A percentile compares a stretch with the other conserved stretches of the same genome.
Evolutionary conservation across 2,329 filamentous ascomycete genomes (phyloP).

Genomic region (Chaetomium globosum): DNA sequence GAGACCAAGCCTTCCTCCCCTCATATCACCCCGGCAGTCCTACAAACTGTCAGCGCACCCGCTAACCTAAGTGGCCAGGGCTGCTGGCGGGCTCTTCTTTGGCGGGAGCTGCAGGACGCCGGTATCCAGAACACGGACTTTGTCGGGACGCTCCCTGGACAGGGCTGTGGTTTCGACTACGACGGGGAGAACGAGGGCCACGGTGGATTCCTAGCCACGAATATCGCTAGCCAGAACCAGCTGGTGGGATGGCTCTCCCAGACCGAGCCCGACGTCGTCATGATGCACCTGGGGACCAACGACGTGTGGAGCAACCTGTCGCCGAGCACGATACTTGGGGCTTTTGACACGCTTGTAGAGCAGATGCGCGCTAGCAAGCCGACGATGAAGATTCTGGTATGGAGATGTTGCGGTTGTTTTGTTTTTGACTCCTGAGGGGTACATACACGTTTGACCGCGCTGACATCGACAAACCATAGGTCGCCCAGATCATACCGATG

Average conservation of each 20-base stretch:
- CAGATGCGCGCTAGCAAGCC: constrained; percentile 1
- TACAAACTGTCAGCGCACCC: not conserved
- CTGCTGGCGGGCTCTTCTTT: constrained; percentile 7
- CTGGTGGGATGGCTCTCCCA: not conserved
- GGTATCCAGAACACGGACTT: constrained; percentile 6
- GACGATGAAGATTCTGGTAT: constrained; percentile 7
- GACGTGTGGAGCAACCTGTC: constrained; percentile 9
- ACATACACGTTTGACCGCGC: too few relatives aligned
- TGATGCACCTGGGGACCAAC: constrained; percentile 10
- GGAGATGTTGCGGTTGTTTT: not conserved
- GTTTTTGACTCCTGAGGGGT: too few relatives aligned
- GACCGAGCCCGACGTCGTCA: not conserved
- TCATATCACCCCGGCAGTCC: not conserved
- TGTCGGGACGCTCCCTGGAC: not conserved
- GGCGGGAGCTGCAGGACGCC: not conserved
- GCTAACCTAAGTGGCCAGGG: not conserved
- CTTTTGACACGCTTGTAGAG: not conserved
- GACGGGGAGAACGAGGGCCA: constrained; percentile 12
- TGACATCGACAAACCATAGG: not conserved
- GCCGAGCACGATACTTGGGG: not conserved
- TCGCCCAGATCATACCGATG: constrained; percentile 8
- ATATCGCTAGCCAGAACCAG: not conserved
- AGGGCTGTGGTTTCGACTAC: not conserved
- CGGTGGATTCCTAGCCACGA: not conserved
- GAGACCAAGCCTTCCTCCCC: not conserved